Evolutionary conservation across 352 stramenopile genomes (phyloP).

Genomic region (Globisporangium takayamanum): DNA sequence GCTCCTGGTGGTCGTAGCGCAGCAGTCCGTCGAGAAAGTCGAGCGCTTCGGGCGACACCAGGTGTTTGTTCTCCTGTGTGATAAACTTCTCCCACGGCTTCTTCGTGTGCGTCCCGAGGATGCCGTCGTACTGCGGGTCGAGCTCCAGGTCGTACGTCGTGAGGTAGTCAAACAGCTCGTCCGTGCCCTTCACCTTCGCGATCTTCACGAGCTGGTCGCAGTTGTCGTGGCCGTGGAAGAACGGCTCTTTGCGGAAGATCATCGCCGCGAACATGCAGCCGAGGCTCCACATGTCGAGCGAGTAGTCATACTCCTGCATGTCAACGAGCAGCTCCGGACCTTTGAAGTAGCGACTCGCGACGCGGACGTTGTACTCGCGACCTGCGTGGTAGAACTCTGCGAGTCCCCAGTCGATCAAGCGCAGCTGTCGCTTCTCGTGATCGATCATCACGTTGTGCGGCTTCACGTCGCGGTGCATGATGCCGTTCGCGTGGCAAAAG

Average conservation of each 20-base stretch:
- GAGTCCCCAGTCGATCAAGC: constrained; percentile 97
- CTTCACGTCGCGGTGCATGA: constrained; percentile 99
- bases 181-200: constrained; percentile 96
- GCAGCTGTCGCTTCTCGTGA: constrained; percentile 95
- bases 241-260: constrained; percentile 99
- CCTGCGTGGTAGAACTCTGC: constrained; percentile 99
- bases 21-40: constrained; percentile 89
- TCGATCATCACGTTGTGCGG: constrained; percentile 93
- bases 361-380: constrained; percentile 98
- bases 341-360: constrained; percentile 99
- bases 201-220: constrained; percentile 99
- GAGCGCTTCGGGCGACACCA: constrained; percentile 91
- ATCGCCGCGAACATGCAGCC: constrained; percentile 99
- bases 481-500: constrained; percentile 99
- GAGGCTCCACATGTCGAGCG: constrained; percentile 63
- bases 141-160: constrained; percentile 99
- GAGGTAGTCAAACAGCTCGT: constrained; percentile 98
- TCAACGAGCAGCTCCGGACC: constrained; percentile 97
- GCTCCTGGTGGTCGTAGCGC: constrained; percentile 95
- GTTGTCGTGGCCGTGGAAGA: constrained; percentile 99
- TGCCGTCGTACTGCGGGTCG: constrained; percentile 97
- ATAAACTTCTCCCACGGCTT: constrained; percentile 99
- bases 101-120: constrained; percentile 95
- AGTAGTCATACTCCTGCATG: constrained; percentile 97
- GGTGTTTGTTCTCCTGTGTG: constrained; percentile 93